These are phyloP conservation scores for Monosporascus sp. DNA, from an alignment of 2,329 filamentous ascomycete species.

Conservation along the genomic window DNA sequence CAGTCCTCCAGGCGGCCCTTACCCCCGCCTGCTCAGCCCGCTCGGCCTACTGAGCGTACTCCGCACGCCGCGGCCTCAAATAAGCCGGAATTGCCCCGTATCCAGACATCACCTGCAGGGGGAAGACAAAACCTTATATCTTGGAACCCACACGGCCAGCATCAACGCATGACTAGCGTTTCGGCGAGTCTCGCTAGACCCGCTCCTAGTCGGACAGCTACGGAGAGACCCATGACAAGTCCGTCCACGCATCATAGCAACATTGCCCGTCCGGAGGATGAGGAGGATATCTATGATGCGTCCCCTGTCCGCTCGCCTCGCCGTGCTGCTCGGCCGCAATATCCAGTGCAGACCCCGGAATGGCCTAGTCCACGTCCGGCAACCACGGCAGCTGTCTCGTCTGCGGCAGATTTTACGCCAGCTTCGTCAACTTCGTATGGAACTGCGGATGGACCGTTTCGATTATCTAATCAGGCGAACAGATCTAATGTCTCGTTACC, in stretches of 20 bases:
- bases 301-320: constrained; percentile 19
- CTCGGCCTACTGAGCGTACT: constrained; percentile 16
- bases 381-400: constrained; percentile 17
- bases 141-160: constrained; percentile 12
- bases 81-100: constrained; percentile 24
- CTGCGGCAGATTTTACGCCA: constrained; percentile 18
- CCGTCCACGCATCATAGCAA: constrained; percentile 9
- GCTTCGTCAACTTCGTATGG: constrained; percentile 15
- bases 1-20: constrained; percentile 2
- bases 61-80: constrained; percentile 11
- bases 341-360: constrained; percentile 15
- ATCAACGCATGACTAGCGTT: constrained; percentile 7
- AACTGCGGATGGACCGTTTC: constrained; percentile 9
- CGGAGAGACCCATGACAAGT: constrained; percentile 11
- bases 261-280: constrained; percentile 5
- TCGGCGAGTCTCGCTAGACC: constrained; percentile 4
- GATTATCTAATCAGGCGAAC: constrained; percentile 8
- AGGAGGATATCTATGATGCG: constrained; percentile 25
- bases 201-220: constrained; percentile 1
- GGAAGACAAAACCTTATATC: constrained; percentile 14
- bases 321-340: constrained; percentile 15
- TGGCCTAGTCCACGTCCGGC: constrained; percentile 13
- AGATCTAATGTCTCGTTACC: constrained; percentile 12
- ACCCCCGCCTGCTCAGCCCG: constrained; percentile 17
- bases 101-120: constrained; percentile 20